A percentile compares a stretch with the other conserved stretches of the same genome.
phyloP scores from a whole-genome alignment of 2,329 filamentous ascomycete genomes.

The Metarhizium rileyi region DNA sequence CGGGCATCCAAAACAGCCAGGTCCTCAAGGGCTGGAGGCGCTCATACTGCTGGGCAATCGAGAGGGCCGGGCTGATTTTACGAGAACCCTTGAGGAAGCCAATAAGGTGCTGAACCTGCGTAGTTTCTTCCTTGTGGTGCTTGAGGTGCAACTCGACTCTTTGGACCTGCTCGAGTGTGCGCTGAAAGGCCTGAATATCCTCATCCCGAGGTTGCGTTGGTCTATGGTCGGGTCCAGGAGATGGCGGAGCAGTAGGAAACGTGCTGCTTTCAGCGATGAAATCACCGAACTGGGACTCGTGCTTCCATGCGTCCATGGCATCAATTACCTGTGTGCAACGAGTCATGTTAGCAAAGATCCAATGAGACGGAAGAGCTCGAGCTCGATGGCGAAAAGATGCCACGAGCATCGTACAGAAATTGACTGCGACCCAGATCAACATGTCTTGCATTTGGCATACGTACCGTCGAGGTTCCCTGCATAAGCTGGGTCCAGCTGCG shows the following conservation, averaged over 20 bases:
- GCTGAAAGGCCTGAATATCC: constrained; percentile 58
- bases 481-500: constrained; percentile 88
- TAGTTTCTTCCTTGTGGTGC: constrained; percentile 59
- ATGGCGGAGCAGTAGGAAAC: constrained; percentile 56
- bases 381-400: neutral
- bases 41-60: constrained; percentile 78
- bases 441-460: constrained; percentile 21
- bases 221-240: constrained; percentile 50
- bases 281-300: constrained; percentile 77
- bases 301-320: constrained; percentile 85
- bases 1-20: constrained; percentile 94
- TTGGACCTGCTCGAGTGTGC: constrained; percentile 56
- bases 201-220: constrained; percentile 57
- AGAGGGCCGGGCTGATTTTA: constrained; percentile 58
- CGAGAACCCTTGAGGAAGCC: constrained; percentile 64
- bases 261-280: constrained; percentile 74
- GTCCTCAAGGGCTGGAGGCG: constrained; percentile 79
- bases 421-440: neutral
- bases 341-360: constrained; percentile 3
- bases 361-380: neutral
- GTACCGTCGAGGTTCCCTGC: constrained; percentile 79
- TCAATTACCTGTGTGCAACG: constrained; percentile 59
- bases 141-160: constrained; percentile 60
- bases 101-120: constrained; percentile 58
- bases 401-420: neutral